Conservation (phyloP, 1,139 yeast species). For the Diutina neorugosa region DNA sequence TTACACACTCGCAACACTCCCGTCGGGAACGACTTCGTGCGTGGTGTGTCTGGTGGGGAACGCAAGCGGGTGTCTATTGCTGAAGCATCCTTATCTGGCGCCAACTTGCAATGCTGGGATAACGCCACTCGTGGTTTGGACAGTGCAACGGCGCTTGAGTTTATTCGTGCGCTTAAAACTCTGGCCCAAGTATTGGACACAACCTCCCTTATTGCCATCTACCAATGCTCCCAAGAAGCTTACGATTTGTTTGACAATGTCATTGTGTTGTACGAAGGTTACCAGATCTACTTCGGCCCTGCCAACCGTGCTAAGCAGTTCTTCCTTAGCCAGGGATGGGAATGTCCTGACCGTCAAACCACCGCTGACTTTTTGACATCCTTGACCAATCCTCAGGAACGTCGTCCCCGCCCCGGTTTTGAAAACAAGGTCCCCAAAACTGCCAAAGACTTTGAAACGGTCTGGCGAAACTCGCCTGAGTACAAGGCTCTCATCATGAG, state of each 20-base stretch:
- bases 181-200: slow-evolving; percentile 15
- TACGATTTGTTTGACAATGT: slow-evolving; percentile 18
- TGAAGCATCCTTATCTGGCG: slow-evolving; percentile 26
- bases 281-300: slow-evolving; percentile 15
- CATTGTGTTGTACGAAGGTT: slow-evolving; percentile 16
- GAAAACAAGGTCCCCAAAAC: slow-evolving; percentile 33
- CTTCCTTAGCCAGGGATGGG: slow-evolving; percentile 15
- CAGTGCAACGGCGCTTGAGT: slow-evolving; percentile 39
- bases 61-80: slow-evolving; percentile 34
- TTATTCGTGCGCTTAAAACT: slow-evolving; percentile 17
- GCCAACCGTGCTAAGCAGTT: slow-evolving; percentile 14
- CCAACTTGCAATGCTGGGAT: slow-evolving; percentile 45
- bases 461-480: slow-evolving; percentile 10
- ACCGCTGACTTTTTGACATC: slow-evolving; percentile 70
- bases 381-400: slow-evolving; percentile 61
- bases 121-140: slow-evolving; percentile 53
- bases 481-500: slow-evolving; percentile 6
- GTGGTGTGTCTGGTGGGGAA: slow-evolving; percentile 35
- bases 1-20: slow-evolving; percentile 14
- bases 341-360: slow-evolving; percentile 42
- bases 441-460: slow-evolving; percentile 9
- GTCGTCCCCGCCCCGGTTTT: slow-evolving; percentile 40
- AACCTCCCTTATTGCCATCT: slow-evolving; percentile 17
- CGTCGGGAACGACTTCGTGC: slow-evolving; percentile 25
- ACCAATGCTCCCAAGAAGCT: slow-evolving; percentile 19